Evolutionary conservation across 495 filamentous ascomycete genomes (phyloP), one percentile per base, ranked within the genome.

Genomic region (Lepraria neglecta): DNA sequence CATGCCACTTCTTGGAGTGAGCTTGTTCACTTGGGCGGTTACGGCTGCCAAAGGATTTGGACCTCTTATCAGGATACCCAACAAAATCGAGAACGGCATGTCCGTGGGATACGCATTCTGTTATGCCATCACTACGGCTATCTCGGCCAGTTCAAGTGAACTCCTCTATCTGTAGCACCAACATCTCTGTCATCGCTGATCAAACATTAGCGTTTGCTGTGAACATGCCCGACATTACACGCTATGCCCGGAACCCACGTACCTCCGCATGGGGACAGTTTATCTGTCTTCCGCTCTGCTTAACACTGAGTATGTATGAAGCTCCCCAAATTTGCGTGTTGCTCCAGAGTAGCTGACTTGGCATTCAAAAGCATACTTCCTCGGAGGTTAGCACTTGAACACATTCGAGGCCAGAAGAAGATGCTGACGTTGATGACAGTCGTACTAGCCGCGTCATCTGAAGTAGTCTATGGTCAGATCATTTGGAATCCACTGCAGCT

Each of bases 141-240:
- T 58, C 31, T 58, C 56, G 27, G 56, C 56, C 56, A 12, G 56
- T 9, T 58, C 56, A 33, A 58, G 46, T 50, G 14, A 24, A 6
- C 15, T 28, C 6, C 21, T 27, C 46, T 50, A 5, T 24, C 24
- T 50, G 0, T 28, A 6, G 15, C 15, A 14, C 12, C 21, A 24
- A 47, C 11, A 24, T 24, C 24, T 24, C 24, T 24, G 2, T 15
- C 3, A 9, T 50, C 15, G 15, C 21, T 50, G 12, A 50, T 3
- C 21, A 2, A 12, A 24, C 6, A 24, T 24, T 27, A 58, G 45
- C 60, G 3, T 57, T 82, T 17, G 75, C 75, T 28, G 71, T 75
- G 12, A 81, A 82, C 70, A 81, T 81, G 58, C 77, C 79, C 33
- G 84, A 87, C 69, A 84, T 86, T 73, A 80, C 78, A n/a, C 76